These are phyloP conservation scores for Penicillium sp. DNA, from an alignment of 2,329 filamentous ascomycete genomes.

Conservation along the genomic window DNA sequence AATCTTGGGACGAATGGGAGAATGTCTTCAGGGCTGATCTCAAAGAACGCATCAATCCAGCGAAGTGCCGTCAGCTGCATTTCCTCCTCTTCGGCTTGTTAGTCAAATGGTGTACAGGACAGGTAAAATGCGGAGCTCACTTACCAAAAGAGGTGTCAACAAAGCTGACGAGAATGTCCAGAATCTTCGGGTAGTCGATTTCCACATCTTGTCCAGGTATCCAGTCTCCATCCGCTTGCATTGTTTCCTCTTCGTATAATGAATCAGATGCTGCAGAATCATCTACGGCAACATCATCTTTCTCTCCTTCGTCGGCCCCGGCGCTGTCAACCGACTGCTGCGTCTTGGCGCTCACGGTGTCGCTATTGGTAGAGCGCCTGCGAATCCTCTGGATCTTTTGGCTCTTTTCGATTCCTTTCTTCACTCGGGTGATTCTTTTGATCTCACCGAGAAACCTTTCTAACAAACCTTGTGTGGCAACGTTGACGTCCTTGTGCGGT, in stretches of 20 bases:
- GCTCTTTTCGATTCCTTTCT: conserved; percentile 85
- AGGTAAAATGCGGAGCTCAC: conserved; percentile 11
- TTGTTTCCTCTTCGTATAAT: conserved; percentile 48
- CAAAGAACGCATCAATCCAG: conserved; percentile 95
- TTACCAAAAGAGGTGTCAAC: conserved; percentile 73
- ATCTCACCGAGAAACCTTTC: conserved; percentile 92
- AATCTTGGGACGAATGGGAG: conserved; percentile 90
- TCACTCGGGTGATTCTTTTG: conserved; percentile 85
- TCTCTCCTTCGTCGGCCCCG: conserved; percentile 31
- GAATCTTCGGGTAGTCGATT: conserved; percentile 83
- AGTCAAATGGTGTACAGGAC: conserved; percentile 19
- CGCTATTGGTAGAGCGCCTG: conserved; percentile 64
- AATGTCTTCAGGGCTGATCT: conserved; percentile 95
- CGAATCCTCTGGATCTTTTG: conserved; percentile 63
- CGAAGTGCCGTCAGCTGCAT: conserved; percentile 83
- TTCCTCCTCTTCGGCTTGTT: conserved; percentile 64
- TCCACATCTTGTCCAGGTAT: conserved; percentile 95
- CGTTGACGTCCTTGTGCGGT: conserved; percentile 87
- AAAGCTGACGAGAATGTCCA: conserved; percentile 86
- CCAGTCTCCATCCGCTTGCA: conserved; percentile 82
- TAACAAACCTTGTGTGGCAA: conserved; percentile 78
- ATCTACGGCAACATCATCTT: conserved; percentile 51
- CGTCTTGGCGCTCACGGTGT: conserved; percentile 56
- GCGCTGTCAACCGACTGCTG: conserved; percentile 37
- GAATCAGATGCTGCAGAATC: conserved; percentile 41